Conservation (phyloP, 805 yeast species). For the Saturnispora hagleri region DNA sequence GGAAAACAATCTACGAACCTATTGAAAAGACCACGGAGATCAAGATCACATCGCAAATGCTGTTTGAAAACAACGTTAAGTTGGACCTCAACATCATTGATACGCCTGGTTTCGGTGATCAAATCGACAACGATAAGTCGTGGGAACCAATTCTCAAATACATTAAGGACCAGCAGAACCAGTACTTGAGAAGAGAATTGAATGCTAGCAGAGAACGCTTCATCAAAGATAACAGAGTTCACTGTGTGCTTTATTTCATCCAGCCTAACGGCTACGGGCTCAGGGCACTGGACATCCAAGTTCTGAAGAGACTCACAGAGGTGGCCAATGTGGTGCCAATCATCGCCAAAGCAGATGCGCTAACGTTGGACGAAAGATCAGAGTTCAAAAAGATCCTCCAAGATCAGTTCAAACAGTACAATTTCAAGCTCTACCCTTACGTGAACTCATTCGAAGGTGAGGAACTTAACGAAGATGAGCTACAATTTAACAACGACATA, state of each 20-base stretch:
- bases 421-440: conserved; percentile 76
- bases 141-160: conserved; percentile 96
- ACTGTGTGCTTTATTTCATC: conserved; percentile 83
- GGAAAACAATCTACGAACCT: conserved; percentile 59
- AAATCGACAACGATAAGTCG: conserved; percentile 86
- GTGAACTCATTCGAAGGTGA: conserved; percentile 33
- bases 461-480: conserved; percentile 55
- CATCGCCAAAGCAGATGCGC: conserved; percentile 86
- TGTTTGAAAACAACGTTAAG: conserved; percentile 80
- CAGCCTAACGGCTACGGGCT: conserved; percentile 87
- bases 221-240: conserved; percentile 85
- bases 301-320: conserved; percentile 76
- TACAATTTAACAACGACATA: conserved; percentile 64
- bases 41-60: conserved; percentile 54
- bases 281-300: conserved; percentile 71
- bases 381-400: conserved; percentile 70
- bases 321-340: conserved; percentile 91
- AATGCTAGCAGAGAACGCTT: conserved; percentile 85
- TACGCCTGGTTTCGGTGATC: conserved; percentile 98
- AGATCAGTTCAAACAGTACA: conserved; percentile 62
- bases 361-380: conserved; percentile 78
- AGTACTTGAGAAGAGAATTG: conserved; percentile 83
- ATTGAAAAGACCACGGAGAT: conserved; percentile 83
- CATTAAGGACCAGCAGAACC: conserved; percentile 90
- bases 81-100: conserved; percentile 84